Percentiles rank a stretch among this genome's conserved stretches.
Evolutionary conservation across 208 protist genomes (phyloP).

Genomic region (Entamoeba nuttalli): DNA sequence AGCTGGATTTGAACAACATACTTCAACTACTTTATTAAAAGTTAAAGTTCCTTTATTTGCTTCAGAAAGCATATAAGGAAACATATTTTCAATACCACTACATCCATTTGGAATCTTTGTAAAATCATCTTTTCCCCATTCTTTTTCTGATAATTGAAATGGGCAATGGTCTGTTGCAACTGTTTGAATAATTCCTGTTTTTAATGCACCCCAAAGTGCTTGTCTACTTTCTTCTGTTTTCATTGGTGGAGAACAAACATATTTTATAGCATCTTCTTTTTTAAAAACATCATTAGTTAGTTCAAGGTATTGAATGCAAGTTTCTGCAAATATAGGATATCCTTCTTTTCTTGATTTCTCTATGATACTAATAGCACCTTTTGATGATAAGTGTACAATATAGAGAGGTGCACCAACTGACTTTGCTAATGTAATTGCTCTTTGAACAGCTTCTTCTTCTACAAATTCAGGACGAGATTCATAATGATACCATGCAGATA

Average conservation of each 20-base stretch:
- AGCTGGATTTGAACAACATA: background rate
- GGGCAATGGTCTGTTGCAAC: conserved; percentile 8
- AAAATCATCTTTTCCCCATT: background rate
- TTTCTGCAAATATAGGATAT: background rate
- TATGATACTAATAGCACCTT: background rate
- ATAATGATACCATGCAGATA: conserved; percentile 50
- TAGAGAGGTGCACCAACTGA: background rate
- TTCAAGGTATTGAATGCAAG: background rate
- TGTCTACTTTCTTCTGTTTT: background rate
- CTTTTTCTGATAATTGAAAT: background rate
- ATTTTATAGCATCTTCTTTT: background rate
- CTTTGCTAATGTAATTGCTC: background rate
- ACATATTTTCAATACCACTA: background rate
- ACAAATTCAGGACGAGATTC: conserved; percentile 41
- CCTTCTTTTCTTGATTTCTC: background rate
- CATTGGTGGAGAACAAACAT: background rate
- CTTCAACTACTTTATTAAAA: background rate
- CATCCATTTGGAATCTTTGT: conserved; percentile 3
- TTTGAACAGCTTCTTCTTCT: background rate
- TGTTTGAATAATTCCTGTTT: background rate
- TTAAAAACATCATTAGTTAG: background rate
- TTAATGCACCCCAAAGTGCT: background rate
- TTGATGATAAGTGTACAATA: background rate
- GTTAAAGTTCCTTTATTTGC: background rate
- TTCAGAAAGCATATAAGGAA: background rate